These are phyloP conservation scores for Skeletonema tropicum DNA, from an alignment of 108 stramenopile genomes.

Conservation along the genomic window DNA sequence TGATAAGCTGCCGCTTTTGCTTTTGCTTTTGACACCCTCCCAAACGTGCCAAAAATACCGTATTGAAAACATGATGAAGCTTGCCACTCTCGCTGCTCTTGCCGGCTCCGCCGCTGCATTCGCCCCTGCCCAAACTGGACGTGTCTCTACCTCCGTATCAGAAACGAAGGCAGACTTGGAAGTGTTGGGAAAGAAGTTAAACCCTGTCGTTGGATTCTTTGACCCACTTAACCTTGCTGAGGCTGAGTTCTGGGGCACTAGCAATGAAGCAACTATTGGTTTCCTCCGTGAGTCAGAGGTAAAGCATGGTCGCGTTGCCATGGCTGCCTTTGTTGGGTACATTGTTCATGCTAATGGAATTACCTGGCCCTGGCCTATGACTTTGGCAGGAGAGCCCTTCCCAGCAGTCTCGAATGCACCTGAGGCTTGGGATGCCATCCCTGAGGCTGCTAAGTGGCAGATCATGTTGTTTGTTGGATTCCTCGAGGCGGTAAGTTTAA, in stretches of 20 bases:
- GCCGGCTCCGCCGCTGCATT: constrained; percentile 32
- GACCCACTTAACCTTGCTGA: constrained; percentile 53
- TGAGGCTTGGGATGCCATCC: constrained; percentile 67
- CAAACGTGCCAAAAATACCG: neutral
- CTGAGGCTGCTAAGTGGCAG: constrained; percentile 55
- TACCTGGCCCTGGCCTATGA: constrained; percentile 69
- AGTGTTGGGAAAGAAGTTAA: no score
- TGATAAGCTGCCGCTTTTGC: no score
- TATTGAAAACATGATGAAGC: constrained; percentile 23
- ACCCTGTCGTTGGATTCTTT: constrained; percentile 46
- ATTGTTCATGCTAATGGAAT: constrained; percentile 57
- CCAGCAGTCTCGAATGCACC: constrained; percentile 41
- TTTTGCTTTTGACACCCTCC: neutral
- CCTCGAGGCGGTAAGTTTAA: constrained; percentile 51
- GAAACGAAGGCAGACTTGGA: constrained; percentile 47
- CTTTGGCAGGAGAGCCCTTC: constrained; percentile 67
- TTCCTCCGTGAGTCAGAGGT: constrained; percentile 58
- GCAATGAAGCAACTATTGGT: constrained; percentile 51
- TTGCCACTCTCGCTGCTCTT: constrained; percentile 24
- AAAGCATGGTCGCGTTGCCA: constrained; percentile 57
- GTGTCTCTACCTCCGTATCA: neutral
- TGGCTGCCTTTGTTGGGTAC: constrained; percentile 66
- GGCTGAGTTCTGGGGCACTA: constrained; percentile 45
- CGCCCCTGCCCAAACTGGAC: constrained; percentile 20
- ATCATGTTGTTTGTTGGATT: constrained; percentile 55